phyloP scores from a whole-genome alignment of 2,329 filamentous ascomycete species.

The Penicillium frequentans region DNA sequence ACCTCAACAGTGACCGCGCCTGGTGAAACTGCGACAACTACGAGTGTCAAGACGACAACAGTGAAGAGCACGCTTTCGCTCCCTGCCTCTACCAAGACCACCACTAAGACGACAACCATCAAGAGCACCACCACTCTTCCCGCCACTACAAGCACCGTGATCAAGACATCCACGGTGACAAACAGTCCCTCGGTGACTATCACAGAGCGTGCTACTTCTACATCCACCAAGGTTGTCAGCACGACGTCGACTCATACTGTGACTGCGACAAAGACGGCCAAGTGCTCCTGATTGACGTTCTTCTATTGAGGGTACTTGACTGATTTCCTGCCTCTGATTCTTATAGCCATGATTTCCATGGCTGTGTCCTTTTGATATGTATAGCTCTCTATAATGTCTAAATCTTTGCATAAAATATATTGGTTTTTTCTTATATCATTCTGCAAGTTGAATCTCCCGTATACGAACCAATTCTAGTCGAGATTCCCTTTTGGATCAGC shows the following conservation, averaged over 20 bases:
- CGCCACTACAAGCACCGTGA: conserved; percentile 23
- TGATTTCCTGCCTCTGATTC: neutral
- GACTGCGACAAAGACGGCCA: conserved; percentile 14
- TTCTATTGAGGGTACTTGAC: conserved; percentile 29
- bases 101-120: conserved; percentile 8
- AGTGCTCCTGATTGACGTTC: neutral
- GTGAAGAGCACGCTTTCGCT: conserved; percentile 15
- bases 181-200: conserved; percentile 21
- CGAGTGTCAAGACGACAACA: conserved; percentile 10
- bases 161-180: conserved; percentile 19
- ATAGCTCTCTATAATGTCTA: no score
- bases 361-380: no score
- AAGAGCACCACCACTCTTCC: conserved; percentile 22
- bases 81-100: conserved; percentile 10
- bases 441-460: no score
- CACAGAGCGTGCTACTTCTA: conserved; percentile 17
- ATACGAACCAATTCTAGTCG: no score
- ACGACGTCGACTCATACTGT: conserved; percentile 13
- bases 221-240: conserved; percentile 14
- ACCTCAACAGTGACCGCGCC: conserved; percentile 9
- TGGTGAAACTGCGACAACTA: conserved; percentile 11
- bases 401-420: no score
- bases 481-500: no score
- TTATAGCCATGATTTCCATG: neutral
- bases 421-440: no score